Conservation (phyloP, 306 rosid species). For the Medicago lupulina region DNA sequence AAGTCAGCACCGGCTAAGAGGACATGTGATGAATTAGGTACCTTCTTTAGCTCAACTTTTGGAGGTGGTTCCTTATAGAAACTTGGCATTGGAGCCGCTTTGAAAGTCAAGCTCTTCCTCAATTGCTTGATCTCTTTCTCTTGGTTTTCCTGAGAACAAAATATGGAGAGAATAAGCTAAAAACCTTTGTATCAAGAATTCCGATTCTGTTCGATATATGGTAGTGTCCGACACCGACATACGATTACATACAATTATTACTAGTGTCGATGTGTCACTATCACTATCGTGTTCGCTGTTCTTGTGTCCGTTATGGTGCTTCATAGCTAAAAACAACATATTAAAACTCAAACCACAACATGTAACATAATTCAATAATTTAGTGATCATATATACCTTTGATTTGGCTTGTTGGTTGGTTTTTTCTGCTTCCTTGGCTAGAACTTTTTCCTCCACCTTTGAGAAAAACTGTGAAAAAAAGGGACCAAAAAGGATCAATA, state of each 20-base stretch:
- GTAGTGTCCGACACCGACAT: too few species aligned
- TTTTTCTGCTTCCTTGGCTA: slow-evolving; percentile 89
- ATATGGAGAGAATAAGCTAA: slow-evolving; percentile 23
- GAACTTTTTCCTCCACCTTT: slow-evolving; percentile 89
- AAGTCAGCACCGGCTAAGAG: neutral
- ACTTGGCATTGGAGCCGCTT: slow-evolving; percentile 93
- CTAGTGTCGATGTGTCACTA: too few species aligned
- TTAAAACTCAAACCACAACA: slow-evolving; percentile 32
- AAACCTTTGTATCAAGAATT: too few species aligned
- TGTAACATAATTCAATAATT: slow-evolving; percentile 1
- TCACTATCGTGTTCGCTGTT: too few species aligned
- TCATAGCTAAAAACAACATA: slow-evolving; percentile 8
- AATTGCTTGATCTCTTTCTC: slow-evolving; percentile 88
- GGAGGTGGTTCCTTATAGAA: slow-evolving; percentile 96
- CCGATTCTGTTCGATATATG: too few species aligned
- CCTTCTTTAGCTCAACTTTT: slow-evolving; percentile 88
- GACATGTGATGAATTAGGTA: slow-evolving; percentile 30
- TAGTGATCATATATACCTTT: slow-evolving; percentile 56
- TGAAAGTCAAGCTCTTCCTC: slow-evolving; percentile 82
- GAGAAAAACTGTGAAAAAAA: slow-evolving; percentile 76
- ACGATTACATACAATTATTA: too few species aligned
- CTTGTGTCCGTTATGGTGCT: too few species aligned
- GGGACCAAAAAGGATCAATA: slow-evolving; percentile 14
- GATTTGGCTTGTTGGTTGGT: slow-evolving; percentile 80
- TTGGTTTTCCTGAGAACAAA: slow-evolving; percentile 70